Evolutionary conservation across 2,329 filamentous ascomycete species (phyloP).

Genomic region (Ophiostoma sp.): DNA sequence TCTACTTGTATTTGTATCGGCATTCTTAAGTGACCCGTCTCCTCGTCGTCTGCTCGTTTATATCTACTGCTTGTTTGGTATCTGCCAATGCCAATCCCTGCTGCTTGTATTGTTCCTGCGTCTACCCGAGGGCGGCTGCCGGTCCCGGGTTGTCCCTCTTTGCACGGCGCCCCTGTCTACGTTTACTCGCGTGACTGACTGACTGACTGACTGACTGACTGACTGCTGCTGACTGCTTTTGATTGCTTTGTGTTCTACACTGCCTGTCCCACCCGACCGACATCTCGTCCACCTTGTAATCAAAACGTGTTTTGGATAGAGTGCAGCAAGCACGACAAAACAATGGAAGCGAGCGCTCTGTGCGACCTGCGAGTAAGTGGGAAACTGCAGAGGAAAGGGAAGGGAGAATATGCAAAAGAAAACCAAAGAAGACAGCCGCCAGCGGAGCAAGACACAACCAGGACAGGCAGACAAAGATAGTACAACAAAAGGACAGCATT

Average conservation of each 20-base stretch:
- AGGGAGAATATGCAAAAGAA: not conserved
- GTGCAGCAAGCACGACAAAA: not conserved
- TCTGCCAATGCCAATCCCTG: not conserved
- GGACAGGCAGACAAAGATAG: not conserved
- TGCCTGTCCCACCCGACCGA: not conserved
- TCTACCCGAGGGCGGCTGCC: constrained; percentile 17
- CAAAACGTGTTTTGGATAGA: not conserved
- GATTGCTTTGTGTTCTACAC: not conserved
- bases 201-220: not conserved
- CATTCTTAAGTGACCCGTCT: not conserved
- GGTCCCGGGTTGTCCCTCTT: constrained; percentile 8
- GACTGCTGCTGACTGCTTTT: not conserved
- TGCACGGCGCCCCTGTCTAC: not conserved
- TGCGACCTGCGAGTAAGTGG: not conserved
- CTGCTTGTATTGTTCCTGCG: constrained; percentile 17
- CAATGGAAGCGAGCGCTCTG: not conserved
- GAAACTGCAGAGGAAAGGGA: too few relatives aligned
- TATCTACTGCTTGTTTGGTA: not conserved
- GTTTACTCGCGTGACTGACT: not conserved
- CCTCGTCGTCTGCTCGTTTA: not conserved
- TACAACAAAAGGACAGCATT: not conserved
- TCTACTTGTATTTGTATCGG: not conserved
- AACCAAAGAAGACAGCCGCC: not conserved
- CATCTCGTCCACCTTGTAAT: not conserved
- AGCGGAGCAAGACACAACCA: not conserved